Evolutionary conservation across 257 asterid species (phyloP).

Genomic region (Rhazya stricta): DNA sequence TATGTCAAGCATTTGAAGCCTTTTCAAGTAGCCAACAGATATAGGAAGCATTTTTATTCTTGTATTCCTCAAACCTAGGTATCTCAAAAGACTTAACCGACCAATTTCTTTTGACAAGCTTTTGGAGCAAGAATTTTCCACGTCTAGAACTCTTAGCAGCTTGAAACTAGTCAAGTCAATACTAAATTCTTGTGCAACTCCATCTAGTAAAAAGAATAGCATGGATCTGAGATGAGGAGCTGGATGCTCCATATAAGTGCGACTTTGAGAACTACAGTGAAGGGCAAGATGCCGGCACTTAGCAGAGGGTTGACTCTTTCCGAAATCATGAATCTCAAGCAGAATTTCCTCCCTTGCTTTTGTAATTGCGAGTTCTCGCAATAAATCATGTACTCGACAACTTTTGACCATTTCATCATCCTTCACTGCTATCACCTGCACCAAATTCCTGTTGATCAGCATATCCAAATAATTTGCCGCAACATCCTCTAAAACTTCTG

Average conservation of each 20-base stretch:
- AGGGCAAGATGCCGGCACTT: not conserved
- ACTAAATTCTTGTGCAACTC: not conserved
- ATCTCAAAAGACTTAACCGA: not conserved
- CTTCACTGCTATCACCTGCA: conserved; percentile 4
- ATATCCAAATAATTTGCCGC: conserved; percentile 18
- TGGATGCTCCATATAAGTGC: not conserved
- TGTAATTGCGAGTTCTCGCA: conserved; percentile 19
- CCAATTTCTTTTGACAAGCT: conserved; percentile 4
- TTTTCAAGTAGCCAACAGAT: not conserved
- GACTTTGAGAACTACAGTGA: not conserved
- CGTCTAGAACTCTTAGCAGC: conserved; percentile 9
- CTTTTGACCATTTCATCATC: conserved; percentile 14
- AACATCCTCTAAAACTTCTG: conserved; percentile 13
- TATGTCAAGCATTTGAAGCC: conserved; percentile 6
- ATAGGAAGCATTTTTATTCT: not conserved
- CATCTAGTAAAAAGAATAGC: conserved; percentile 2
- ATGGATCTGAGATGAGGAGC: conserved; percentile 7
- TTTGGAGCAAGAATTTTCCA: not conserved
- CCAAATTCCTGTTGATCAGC: conserved; percentile 18
- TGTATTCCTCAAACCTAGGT: conserved; percentile 1
- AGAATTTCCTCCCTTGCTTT: conserved; percentile 9
- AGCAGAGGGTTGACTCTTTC: conserved; percentile 4
- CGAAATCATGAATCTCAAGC: not conserved
- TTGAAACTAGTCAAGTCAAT: conserved; percentile 1
- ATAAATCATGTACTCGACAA: conserved; percentile 25